These are phyloP conservation scores for Phanerochaete sordida DNA, from an alignment of 768 basidiomycete species.

Conservation along the genomic window DNA sequence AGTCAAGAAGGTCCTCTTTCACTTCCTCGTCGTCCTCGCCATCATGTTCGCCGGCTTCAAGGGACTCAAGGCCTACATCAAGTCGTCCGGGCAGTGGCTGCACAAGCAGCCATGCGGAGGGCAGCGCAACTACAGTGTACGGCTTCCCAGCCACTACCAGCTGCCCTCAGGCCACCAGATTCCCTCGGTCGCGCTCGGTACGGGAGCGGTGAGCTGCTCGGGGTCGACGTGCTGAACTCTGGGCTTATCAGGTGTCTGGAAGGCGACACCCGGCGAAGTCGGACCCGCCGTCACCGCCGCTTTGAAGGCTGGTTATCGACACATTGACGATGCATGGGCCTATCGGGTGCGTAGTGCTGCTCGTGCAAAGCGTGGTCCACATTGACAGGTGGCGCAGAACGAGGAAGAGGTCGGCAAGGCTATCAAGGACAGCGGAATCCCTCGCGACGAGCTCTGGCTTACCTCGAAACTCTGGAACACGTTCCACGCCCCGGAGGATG, in stretches of 20 bases:
- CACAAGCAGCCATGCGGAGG: neutral
- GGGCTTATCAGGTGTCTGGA: conserved; percentile 53
- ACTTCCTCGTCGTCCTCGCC: conserved; percentile 15
- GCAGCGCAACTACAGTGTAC: conserved; percentile 10
- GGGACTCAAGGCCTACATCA: conserved; percentile 11
- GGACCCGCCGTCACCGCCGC: conserved; percentile 68
- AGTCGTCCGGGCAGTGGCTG: conserved; percentile 11
- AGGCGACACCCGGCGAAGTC: conserved; percentile 53
- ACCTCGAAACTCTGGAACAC: conserved; percentile 77
- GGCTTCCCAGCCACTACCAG: conserved; percentile 46
- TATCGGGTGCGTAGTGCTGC: conserved; percentile 44
- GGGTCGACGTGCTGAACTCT: neutral
- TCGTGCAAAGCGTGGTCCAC: neutral
- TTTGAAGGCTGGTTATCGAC: conserved; percentile 59
- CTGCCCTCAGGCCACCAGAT: conserved; percentile 68
- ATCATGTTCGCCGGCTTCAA: conserved; percentile 23
- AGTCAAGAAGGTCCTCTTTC: conserved; percentile 25
- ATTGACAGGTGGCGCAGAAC: conserved; percentile 37
- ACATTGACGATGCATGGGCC: conserved; percentile 73
- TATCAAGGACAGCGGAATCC: conserved; percentile 52
- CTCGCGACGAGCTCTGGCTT: conserved; percentile 63
- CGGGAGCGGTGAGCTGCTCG: neutral
- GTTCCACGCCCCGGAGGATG: conserved; percentile 71
- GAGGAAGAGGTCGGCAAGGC: conserved; percentile 69
- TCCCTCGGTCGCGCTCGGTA: conserved; percentile 65